Evolutionary conservation across 176 grass and related monocot genomes (phyloP).

Genomic region (Musa schizocarpa): DNA sequence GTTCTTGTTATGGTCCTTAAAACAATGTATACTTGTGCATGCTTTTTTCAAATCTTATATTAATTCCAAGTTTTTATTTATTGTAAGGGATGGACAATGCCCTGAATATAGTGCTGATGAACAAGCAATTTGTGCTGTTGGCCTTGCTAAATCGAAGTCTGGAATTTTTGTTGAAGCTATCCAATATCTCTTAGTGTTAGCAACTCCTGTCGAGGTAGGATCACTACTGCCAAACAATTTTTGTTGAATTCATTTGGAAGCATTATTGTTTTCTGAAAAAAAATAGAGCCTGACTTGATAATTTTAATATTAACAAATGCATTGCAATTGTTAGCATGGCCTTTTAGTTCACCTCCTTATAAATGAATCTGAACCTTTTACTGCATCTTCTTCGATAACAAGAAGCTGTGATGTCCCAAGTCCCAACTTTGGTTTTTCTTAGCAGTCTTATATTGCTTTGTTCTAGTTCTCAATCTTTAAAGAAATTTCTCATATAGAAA

Average conservation of each 20-base stretch:
- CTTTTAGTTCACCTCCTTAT: no score
- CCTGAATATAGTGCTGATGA: slow-evolving; percentile 71
- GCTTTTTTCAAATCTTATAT: not conserved
- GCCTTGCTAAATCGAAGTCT: slow-evolving; percentile 75
- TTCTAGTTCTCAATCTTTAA: no score
- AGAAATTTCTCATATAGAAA: no score
- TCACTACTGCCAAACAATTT: slow-evolving; percentile 1
- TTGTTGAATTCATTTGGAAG: not conserved
- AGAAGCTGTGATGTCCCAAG: no score
- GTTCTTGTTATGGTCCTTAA: no score
- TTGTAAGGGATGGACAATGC: slow-evolving; percentile 83
- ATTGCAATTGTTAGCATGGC: no score
- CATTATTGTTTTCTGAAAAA: not conserved
- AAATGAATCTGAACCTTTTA: no score
- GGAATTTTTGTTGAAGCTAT: slow-evolving; percentile 97
- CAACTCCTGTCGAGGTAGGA: slow-evolving; percentile 88
- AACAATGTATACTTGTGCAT: not conserved
- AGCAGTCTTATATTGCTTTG: no score
- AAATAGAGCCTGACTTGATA: no score
- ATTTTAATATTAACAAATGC: no score
- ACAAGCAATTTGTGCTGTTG: slow-evolving; percentile 81
- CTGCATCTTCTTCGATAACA: no score
- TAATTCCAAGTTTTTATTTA: slow-evolving; percentile 4
- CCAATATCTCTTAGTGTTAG: slow-evolving; percentile 77
- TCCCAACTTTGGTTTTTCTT: no score